Evolutionary conservation across 331 rosid genomes (phyloP).

Genomic region (Quercus phellos): DNA sequence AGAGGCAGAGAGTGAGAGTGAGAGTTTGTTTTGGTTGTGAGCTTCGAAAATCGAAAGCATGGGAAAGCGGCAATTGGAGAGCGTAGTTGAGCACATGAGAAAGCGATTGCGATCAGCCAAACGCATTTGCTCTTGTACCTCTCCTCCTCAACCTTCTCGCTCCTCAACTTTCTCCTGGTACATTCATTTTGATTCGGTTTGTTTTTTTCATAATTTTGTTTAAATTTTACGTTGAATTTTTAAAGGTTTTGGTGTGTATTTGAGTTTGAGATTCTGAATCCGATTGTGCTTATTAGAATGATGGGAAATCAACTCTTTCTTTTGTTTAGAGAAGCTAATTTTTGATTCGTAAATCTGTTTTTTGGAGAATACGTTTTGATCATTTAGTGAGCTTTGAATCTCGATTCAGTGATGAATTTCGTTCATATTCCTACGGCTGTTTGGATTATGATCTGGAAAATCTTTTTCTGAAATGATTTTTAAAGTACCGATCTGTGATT

Average conservation of each 20-base stretch:
- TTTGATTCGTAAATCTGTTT: not conserved
- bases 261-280: not conserved
- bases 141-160: conserved; percentile 63
- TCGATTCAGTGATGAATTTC: not conserved
- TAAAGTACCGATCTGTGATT: conserved; percentile 5
- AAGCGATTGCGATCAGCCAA: conserved; percentile 59
- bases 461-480: not conserved
- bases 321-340: not conserved
- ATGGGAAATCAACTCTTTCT: not conserved
- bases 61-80: conserved; percentile 44
- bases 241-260: not conserved
- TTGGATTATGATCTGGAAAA: conserved; percentile 1
- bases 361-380: not conserved
- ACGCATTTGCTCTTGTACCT: conserved; percentile 68
- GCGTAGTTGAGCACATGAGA: conserved; percentile 23
- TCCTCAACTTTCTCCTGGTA: conserved; percentile 54
- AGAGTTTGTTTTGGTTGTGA: conserved; percentile 1
- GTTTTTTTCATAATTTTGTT: not conserved
- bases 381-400: not conserved
- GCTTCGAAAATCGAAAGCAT: conserved; percentile 22
- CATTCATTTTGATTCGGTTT: conserved; percentile 23
- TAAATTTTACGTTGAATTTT: not conserved
- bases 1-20: not conserved
- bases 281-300: not conserved
- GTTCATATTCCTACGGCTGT: not conserved